These are phyloP conservation scores for Tremella fuciformis DNA, from an alignment of 768 basidiomycete species.

Conservation along the genomic window DNA sequence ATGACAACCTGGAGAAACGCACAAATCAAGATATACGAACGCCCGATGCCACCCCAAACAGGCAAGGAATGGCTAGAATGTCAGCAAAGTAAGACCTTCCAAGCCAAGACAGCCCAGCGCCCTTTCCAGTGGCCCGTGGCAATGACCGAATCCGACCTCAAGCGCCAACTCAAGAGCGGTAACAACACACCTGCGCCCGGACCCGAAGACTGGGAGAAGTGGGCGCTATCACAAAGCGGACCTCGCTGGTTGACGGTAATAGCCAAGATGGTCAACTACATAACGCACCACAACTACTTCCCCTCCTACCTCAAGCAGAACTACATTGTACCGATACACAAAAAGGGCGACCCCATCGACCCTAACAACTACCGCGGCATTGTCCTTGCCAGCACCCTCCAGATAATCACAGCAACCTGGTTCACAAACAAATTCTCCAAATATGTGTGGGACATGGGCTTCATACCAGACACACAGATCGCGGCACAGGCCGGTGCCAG, in stretches of 20 bases:
- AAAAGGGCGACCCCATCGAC: conserved; percentile 4
- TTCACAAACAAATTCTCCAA: neutral
- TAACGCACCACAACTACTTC: conserved; percentile 8
- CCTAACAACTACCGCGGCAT: conserved; percentile 14
- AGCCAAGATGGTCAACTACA: conserved; percentile 1
- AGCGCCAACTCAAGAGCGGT: neutral
- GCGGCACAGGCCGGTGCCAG: conserved; percentile 1
- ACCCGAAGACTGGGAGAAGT: neutral
- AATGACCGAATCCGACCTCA: neutral
- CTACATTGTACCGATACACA: conserved; percentile 11
- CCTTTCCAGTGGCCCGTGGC: conserved; percentile 1
- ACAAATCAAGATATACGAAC: neutral
- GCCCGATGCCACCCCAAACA: neutral
- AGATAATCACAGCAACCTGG: conserved; percentile 1
- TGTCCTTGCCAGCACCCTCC: conserved; percentile 7
- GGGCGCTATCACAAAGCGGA: neutral
- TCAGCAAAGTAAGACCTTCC: neutral
- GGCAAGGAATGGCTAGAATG: neutral
- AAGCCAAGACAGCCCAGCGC: neutral
- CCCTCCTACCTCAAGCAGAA: conserved; percentile 7
- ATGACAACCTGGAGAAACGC: neutral
- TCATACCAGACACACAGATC: conserved; percentile 12
- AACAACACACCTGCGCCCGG: neutral
- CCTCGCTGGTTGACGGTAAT: neutral
- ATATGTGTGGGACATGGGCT: neutral